Conservation (phyloP, 1,284 basidiomycete genomes). For the Stygiomarasmius scandens region DNA sequence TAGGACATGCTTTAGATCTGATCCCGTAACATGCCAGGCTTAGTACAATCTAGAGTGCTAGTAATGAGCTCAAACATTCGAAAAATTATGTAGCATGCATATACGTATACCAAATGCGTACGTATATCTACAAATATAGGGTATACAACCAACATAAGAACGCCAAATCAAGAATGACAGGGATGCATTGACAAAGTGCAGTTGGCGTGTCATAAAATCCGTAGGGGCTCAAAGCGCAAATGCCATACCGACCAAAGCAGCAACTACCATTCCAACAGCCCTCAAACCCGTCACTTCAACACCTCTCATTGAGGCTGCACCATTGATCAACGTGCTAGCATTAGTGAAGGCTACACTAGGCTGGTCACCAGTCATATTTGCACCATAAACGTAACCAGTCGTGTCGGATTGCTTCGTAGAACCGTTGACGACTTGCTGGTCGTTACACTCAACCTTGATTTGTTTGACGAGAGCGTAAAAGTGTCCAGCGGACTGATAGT, state of each 20-base stretch:
- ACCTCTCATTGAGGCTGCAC: constrained; percentile 23
- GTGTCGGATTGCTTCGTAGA: constrained; percentile 40
- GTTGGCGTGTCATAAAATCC: neutral
- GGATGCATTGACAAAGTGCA: neutral
- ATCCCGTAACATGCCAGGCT: too few species aligned
- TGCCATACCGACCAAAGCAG: neutral
- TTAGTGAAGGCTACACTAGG: constrained; percentile 61
- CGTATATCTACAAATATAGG: neutral
- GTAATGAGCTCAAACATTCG: too few species aligned
- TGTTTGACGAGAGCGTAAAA: constrained; percentile 64
- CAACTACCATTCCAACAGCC: neutral
- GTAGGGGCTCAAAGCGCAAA: neutral
- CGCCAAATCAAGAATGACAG: neutral
- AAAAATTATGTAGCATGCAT: too few species aligned
- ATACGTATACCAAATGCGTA: too few species aligned
- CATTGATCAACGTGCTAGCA: constrained; percentile 49
- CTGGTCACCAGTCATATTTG: constrained; percentile 52
- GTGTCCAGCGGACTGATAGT: constrained; percentile 64
- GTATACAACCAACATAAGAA: neutral
- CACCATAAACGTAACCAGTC: constrained; percentile 64
- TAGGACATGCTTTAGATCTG: too few species aligned
- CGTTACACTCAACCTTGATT: constrained; percentile 62
- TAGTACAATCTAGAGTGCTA: too few species aligned
- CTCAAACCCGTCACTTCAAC: neutral
- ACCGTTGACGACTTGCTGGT: constrained; percentile 32